A percentile compares a stretch with the other conserved stretches of the same genome.
Conservation (phyloP, 345 rosid species). For the Gossypium thurberi region DNA sequence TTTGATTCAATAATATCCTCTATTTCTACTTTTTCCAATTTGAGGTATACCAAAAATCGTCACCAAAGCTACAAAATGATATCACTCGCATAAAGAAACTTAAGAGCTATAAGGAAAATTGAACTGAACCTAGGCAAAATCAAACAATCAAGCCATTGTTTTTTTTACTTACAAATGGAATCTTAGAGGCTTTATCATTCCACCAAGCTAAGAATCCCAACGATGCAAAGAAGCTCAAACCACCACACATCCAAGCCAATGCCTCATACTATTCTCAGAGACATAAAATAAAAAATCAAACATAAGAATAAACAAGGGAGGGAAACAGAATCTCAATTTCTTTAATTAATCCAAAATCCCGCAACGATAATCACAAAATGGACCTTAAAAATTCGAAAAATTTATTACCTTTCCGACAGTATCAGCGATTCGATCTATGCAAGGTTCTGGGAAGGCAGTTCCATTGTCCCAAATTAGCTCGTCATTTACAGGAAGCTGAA, state of each 20-base stretch:
- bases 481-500: conserved; percentile 74
- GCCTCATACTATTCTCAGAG: conserved; percentile 68
- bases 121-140: not conserved
- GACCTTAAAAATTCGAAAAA: not conserved
- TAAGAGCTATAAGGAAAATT: not conserved
- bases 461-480: conserved; percentile 98
- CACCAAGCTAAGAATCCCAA: conserved; percentile 67
- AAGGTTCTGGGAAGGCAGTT: conserved; percentile 83
- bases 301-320: not conserved
- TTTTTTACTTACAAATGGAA: conserved; percentile 64
- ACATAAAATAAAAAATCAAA: not conserved
- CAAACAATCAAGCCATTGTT: not conserved
- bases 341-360: not conserved
- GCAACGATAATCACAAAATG: not conserved
- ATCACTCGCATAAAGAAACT: not conserved
- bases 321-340: not conserved
- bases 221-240: conserved; percentile 69
- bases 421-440: conserved; percentile 95
- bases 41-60: not conserved
- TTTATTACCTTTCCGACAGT: conserved; percentile 77
- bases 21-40: not conserved
- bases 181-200: conserved; percentile 88
- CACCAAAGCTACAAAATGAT: not conserved
- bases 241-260: conserved; percentile 93
- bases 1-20: not conserved